Evolutionary conservation across 192 early-diverging fungal species (phyloP).

Genomic region (Podila epicladia): DNA sequence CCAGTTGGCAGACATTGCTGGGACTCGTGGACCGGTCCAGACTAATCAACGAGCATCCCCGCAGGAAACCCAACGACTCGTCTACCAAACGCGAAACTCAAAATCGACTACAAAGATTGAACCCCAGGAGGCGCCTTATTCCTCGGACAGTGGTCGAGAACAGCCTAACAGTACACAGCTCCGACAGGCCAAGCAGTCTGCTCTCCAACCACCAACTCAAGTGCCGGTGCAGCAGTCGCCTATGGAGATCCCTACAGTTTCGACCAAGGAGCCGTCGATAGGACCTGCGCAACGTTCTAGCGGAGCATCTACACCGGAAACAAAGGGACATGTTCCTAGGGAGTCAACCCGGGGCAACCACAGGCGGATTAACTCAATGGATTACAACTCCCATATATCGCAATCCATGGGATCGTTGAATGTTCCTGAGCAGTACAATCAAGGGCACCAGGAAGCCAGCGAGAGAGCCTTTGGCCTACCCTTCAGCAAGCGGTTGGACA

Average conservation of each 20-base stretch:
- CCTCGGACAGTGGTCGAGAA: background rate
- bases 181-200: background rate
- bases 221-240: background rate
- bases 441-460: slow-evolving; percentile 6
- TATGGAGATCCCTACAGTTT: background rate
- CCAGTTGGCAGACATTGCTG: slow-evolving; percentile 6
- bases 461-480: slow-evolving; percentile 25
- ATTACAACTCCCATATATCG: slow-evolving; percentile 4
- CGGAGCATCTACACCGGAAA: background rate
- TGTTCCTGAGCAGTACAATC: background rate
- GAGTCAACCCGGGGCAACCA: slow-evolving; percentile 9
- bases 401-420: slow-evolving; percentile 2
- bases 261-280: background rate
- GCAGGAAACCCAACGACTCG: background rate
- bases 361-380: slow-evolving; percentile 41
- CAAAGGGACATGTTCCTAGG: background rate
- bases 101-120: background rate
- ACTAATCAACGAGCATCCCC: slow-evolving; percentile 15
- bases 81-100: background rate
- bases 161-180: background rate
- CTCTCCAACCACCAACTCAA: background rate
- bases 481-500: slow-evolving; percentile 25
- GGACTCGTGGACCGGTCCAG: slow-evolving; percentile 13
- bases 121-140: background rate
- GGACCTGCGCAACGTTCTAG: background rate